Evolutionary conservation across 345 rosid genomes (phyloP).

Genomic region (Sisymbrium altissimum): DNA sequence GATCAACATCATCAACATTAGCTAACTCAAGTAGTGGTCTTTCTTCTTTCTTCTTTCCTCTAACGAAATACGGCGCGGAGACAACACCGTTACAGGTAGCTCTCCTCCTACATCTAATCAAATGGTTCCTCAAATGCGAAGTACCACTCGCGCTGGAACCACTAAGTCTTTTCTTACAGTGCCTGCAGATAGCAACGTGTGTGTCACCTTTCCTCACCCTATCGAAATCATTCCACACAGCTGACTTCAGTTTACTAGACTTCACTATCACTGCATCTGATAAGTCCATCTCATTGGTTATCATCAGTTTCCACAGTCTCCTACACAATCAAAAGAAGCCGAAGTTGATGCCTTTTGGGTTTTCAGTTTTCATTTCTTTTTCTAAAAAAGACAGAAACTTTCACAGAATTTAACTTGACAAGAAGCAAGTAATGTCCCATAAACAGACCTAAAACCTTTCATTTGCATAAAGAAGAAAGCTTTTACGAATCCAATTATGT

Average conservation of each 20-base stretch:
- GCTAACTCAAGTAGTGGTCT: conserved; percentile 34
- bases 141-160: conserved; percentile 87
- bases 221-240: conserved; percentile 90
- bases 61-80: conserved; percentile 33
- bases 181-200: conserved; percentile 71
- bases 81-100: conserved; percentile 40
- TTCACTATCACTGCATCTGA: conserved; percentile 74
- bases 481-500: not conserved
- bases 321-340: conserved; percentile 7
- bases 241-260: conserved; percentile 73
- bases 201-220: conserved; percentile 67
- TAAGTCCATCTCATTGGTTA: conserved; percentile 56
- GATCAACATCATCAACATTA: conserved; percentile 23
- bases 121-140: conserved; percentile 78
- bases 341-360: not conserved
- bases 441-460: not conserved
- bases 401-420: not conserved
- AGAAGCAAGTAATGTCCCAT: not conserved
- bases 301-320: conserved; percentile 26
- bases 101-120: conserved; percentile 66
- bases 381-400: not conserved
- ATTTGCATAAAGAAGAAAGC: not conserved
- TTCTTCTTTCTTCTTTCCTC: conserved; percentile 60
- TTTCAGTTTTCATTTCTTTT: not conserved
- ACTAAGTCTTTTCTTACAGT: conserved; percentile 72